Evolutionary conservation across 2,329 filamentous ascomycete genomes (phyloP), one percentile per base, ranked within the genome.

Genomic region (Xylariaceae sp.): DNA sequence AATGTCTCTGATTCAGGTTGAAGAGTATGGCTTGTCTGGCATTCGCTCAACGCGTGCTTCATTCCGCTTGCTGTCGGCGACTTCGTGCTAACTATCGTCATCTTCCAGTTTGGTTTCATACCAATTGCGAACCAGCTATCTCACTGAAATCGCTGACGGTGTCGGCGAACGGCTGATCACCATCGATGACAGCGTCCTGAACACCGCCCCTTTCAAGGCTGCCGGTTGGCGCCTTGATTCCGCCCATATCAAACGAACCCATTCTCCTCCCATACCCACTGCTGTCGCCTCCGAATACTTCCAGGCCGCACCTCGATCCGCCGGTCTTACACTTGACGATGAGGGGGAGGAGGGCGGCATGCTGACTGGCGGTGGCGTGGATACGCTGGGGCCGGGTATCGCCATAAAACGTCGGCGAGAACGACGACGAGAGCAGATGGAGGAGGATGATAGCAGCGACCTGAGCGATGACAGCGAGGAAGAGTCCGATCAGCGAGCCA

Each of bases 371-470:
- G 84, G 84, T 5, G 82, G 83, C 1, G 83, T 81, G 55, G 86
- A 91, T 66, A 89, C 87, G 0, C 78, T 89, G 53, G 88, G 86
- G 0, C 87, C 86, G 1, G 84, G 83, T 39, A 81, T 86, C 67
- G 83, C 86, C 37, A 86, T 83, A 56, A 86, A 88, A 71, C 82
- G 88, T 64, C 82, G 88, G 49, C 74, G 84, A 53, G 80, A 71
- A 64, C 75, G 83, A 62, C 80, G 84, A 56, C 78, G 88, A 61
- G 88, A 92, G 73, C 87, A 90, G 72, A 83, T 90, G 77, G 88
- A 92, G 66, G 90, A 94, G 68, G 89, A 92, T 59, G 90, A 93
- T 69, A 94, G 90, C 73, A 92, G 89, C 69, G 90, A 93, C 67
- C 76, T 93, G 56, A 92, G 87, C 71, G 90, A 94, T 68, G 89